Conservation (phyloP, 805 yeast genomes). For the Maudiozyma turicensis region DNA sequence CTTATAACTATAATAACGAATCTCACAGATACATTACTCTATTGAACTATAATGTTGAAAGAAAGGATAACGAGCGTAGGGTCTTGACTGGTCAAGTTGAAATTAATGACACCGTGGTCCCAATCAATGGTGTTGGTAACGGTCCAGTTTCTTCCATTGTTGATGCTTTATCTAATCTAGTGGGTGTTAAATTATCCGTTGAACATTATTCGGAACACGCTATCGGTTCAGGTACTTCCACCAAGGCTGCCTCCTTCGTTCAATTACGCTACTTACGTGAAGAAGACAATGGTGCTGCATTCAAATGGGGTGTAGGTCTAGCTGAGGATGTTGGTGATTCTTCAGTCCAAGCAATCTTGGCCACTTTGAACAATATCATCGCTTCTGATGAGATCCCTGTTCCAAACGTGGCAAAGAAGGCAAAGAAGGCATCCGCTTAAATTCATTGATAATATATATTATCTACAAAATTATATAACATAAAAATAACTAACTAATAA, state of each 20-base stretch:
- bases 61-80: constrained; percentile 21
- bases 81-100: constrained; percentile 38
- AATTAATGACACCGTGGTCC: constrained; percentile 33
- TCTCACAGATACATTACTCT: constrained; percentile 29
- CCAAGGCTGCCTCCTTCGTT: constrained; percentile 71
- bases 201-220: constrained; percentile 72
- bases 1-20: constrained; percentile 41
- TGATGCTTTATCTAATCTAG: constrained; percentile 44
- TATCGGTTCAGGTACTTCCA: constrained; percentile 58
- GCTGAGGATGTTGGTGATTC: constrained; percentile 78
- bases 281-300: constrained; percentile 18
- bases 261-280: constrained; percentile 14
- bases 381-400: constrained; percentile 22
- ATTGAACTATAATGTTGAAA: constrained; percentile 39
- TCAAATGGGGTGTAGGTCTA: constrained; percentile 81
- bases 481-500: neutral
- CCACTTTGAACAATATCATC: constrained; percentile 44
- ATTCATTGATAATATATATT: neutral
- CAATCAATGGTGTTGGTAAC: constrained; percentile 57
- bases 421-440: neutral
- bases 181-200: constrained; percentile 47
- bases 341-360: constrained; percentile 56
- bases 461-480: neutral
- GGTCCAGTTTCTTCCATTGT: constrained; percentile 76
- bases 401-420: constrained; percentile 9